Base-by-base conservation (phyloP, 2,329 filamentous ascomycete species). In the Fusarium poae region DNA sequence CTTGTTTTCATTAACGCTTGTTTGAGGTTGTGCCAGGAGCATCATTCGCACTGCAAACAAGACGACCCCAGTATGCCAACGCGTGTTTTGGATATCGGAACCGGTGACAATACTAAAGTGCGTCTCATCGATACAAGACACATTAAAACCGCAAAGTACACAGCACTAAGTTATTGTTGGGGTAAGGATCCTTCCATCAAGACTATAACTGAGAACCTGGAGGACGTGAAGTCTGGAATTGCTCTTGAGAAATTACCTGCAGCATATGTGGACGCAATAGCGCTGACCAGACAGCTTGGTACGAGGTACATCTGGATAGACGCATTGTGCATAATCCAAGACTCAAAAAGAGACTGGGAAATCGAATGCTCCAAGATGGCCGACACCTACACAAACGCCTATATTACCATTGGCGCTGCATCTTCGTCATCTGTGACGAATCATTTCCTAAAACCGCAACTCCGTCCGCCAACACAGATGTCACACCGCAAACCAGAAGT, bases 141-240 rank as follows among this genome's bases (percentile, higher is more conserved):
- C 3, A 7, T 35, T 1, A 25, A 15, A 16, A 11, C 15, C 1
- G 44, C 25, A 12, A 43, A 52, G n/a, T 72, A 72, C 12, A 52
- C 56, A 34, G 70, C 70, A 2, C 43, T 72, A 3, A 72, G 70
- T 9, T 72, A 72, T 39, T 72, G 67, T 35, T 72, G 70, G 70
- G 70, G 70, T 0, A 48, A 27, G 1, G 34, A 53, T 0, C 37
- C 59, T 8, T 56, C 37, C 1, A 55, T 63, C 11, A 71, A 45
- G n/a, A 57, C 70, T 0, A 21, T 48, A 10, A 20, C n/a, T 2
- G 37, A 9, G 0, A 72, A 54, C 2, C 1, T 72, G 5, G 42
- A 58, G 1, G 20, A 52, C 1, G 62, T 71, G 51, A 67, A 60
- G 7, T 16, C 20, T 5, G 68, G 62, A 0, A 42, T 71, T 3